Conservation (phyloP, 345 rosid genomes). For the Arabis hirsuta region DNA sequence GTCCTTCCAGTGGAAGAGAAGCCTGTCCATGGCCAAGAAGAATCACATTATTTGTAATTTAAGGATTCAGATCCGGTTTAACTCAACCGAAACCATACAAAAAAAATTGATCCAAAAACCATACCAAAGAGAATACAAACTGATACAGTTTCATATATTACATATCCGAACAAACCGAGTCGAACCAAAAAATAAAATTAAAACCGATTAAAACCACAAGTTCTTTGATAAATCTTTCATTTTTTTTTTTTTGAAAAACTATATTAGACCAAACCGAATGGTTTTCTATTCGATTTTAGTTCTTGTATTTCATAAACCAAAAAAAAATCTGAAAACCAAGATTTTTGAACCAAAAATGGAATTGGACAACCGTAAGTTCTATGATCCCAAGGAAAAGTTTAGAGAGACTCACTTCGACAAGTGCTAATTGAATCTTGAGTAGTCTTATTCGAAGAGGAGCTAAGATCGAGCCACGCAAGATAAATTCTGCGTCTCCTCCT, state of each 20-base stretch:
- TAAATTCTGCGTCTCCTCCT: conserved; percentile 32
- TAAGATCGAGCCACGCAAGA: conserved; percentile 42
- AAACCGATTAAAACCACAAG: no score
- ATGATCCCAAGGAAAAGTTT: conserved; percentile 2
- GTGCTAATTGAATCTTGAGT: conserved; percentile 67
- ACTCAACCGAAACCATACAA: neutral
- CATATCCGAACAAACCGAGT: no score
- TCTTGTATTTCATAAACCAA: neutral
- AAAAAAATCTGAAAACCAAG: neutral
- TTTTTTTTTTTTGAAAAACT: no score
- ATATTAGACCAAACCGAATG: neutral
- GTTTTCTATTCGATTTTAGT: neutral
- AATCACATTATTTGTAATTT: conserved; percentile 18
- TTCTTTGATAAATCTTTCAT: no score
- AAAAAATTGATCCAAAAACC: neutral
- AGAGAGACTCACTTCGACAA: conserved; percentile 61
- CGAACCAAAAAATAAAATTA: no score
- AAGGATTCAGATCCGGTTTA: neutral
- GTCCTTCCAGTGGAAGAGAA: conserved; percentile 71
- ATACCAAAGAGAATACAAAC: no score
- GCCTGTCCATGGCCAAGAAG: conserved; percentile 51
- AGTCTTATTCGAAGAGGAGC: conserved; percentile 63
- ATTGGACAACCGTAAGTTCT: neutral
- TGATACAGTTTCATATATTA: no score
- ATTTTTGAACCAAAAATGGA: neutral